Evolutionary conservation across 495 filamentous ascomycete genomes (phyloP), one percentile per base, ranked within the genome.

Genomic region (Aspergillus avenaceus): DNA sequence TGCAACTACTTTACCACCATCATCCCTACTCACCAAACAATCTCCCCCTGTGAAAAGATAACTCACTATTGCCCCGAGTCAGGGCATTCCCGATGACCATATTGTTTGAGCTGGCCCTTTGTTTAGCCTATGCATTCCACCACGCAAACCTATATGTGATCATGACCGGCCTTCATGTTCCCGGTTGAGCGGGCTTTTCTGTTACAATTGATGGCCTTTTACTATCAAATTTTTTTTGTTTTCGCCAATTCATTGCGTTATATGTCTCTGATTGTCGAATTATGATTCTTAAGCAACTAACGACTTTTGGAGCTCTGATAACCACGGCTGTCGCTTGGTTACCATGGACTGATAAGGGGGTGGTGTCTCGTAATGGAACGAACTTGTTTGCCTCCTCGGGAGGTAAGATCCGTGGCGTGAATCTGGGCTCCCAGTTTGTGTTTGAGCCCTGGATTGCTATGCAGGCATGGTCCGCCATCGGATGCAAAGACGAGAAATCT

Each of bases 371-470:
- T 8, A 47, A 53, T 40, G 63, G 63, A 8, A 58, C 43, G 1
- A 63, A 66, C 47, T 57, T 66, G 21, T 70, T 70, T 47, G 59
- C 56, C 21, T 31, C 40, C 3, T 47, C 43, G 8, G 55, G 36
- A 31, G 64, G 63, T 52, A 83, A 82, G 59, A 73, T 86, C 41
- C 75, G 80, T 0, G 81, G 82, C 14, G 82, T 86, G 7, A 83
- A 84, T 49, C 66, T 85, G 5, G 80, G 83, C 26, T 77, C 77
- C 7, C 67, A 76, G 7, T 84, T 84, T 53, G 64, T 82, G 26
- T 66, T 84, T 45, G 81, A 84, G 59, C 78, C 79, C 1, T 84
- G 80, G 81, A 76, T 84, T 59, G 72, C 73, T 9, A 44, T 53
- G 6, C 63, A 60, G 14, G 71, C 71, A 41, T 85, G 80, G 79